phyloP scores from a whole-genome alignment of 2,329 filamentous ascomycete genomes.

The Fusarium xylarioides region DNA sequence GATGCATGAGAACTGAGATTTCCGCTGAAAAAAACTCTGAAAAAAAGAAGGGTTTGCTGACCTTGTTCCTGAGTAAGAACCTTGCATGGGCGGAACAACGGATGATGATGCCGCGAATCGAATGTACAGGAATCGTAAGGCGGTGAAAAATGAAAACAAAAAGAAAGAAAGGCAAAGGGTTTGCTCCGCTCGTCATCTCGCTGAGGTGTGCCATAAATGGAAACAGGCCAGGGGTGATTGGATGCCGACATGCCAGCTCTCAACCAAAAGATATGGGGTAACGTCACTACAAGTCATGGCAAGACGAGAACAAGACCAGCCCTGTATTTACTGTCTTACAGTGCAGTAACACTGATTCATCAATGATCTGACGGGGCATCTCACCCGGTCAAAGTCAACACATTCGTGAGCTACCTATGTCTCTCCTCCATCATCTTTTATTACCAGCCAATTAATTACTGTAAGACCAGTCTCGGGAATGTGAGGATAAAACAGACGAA shows the following conservation, averaged over 20 bases:
- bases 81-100: neutral
- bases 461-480: conserved; percentile 26
- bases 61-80: neutral
- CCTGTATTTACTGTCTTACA: neutral
- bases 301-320: conserved; percentile 9
- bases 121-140: neutral
- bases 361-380: neutral
- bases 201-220: conserved; percentile 27
- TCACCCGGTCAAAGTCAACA: neutral
- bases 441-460: neutral
- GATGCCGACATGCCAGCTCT: conserved; percentile 28
- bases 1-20: conserved; percentile 12
- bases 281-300: conserved; percentile 33
- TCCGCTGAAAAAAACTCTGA: neutral
- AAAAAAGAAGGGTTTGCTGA: neutral
- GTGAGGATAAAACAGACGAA: conserved; percentile 17
- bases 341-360: neutral
- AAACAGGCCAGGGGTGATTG: conserved; percentile 26
- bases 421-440: neutral
- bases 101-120: conserved; percentile 5
- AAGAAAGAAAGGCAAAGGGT: neutral
- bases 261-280: conserved; percentile 29
- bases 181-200: conserved; percentile 27
- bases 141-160: conserved; percentile 18
- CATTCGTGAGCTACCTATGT: neutral